These are phyloP conservation scores for Pulveroboletus frians DNA, from an alignment of 768 basidiomycete species.

Conservation along the genomic window DNA sequence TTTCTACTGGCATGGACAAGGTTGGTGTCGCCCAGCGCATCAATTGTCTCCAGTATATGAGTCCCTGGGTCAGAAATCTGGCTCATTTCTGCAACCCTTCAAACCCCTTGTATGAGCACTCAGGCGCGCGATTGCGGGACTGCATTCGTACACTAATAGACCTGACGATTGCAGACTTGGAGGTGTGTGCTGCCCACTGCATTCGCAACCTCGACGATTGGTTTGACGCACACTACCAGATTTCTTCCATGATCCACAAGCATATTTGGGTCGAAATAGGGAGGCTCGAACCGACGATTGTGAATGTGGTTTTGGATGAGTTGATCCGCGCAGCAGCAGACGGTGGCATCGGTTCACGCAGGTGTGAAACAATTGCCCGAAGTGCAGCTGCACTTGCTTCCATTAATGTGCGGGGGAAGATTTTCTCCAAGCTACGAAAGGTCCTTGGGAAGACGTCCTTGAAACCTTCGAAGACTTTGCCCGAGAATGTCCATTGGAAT, in stretches of 20 bases:
- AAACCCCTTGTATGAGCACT: conserved; percentile 61
- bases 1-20: conserved; percentile 58
- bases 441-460: conserved; percentile 69
- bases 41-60: conserved; percentile 74
- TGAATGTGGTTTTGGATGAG: conserved; percentile 76
- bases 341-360: conserved; percentile 67
- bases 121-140: conserved; percentile 72
- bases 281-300: conserved; percentile 57
- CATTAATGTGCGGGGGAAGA: conserved; percentile 70
- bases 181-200: conserved; percentile 45
- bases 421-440: conserved; percentile 76
- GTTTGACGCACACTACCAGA: conserved; percentile 35
- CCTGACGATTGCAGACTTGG: conserved; percentile 63
- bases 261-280: conserved; percentile 76
- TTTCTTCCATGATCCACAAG: conserved; percentile 62
- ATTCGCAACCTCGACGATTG: background rate
- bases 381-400: conserved; percentile 71
- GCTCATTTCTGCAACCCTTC: conserved; percentile 65
- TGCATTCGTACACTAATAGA: conserved; percentile 77
- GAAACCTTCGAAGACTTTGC: conserved; percentile 55
- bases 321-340: conserved; percentile 79
- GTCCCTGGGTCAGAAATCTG: conserved; percentile 86
- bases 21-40: conserved; percentile 50
- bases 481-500: conserved; percentile 71
- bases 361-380: conserved; percentile 72